A percentile compares a stretch with the other conserved stretches of the same genome.
phyloP scores from a whole-genome alignment of 768 basidiomycete genomes.

The Suillus alpinus region DNA sequence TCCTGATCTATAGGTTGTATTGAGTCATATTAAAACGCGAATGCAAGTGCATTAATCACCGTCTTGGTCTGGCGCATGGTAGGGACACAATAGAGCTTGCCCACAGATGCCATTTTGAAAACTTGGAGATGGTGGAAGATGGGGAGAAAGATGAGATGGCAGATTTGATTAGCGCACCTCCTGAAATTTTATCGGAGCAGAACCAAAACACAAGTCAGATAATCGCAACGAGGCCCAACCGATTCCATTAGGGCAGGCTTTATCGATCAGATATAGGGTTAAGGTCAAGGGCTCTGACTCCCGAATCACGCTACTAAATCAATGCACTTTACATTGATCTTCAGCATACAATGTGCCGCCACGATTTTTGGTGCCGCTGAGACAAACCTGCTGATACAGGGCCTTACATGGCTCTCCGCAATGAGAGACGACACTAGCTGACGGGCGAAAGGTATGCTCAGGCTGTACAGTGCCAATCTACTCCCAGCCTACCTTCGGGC shows the following conservation, averaged over 20 bases:
- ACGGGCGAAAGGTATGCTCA: background rate
- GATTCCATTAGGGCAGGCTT: conserved; percentile 18
- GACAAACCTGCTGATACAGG: background rate
- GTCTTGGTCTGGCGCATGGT: conserved; percentile 41
- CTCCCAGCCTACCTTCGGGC: background rate
- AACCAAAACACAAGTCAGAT: conserved; percentile 7
- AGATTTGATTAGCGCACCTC: background rate
- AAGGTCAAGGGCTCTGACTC: background rate
- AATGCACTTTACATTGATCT: background rate
- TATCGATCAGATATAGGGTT: conserved; percentile 25
- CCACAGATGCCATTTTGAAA: conserved; percentile 52
- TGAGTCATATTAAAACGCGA: conserved; percentile 3
- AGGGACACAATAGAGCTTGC: conserved; percentile 60
- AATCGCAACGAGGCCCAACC: conserved; percentile 6
- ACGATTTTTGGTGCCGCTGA: background rate
- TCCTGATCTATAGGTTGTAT: conserved; percentile 39
- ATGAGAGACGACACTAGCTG: too few relatives aligned
- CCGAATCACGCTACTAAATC: background rate
- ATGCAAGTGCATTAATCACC: conserved; percentile 31
- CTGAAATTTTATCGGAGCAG: conserved; percentile 19
- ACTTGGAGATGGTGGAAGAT: conserved; percentile 20
- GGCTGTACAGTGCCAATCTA: background rate
- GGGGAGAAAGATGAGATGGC: conserved; percentile 10
- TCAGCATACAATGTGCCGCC: background rate
- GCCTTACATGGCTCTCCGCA: too few relatives aligned